Base-by-base conservation (phyloP, 768 basidiomycete genomes). In the Naganishia randhawae region DNA sequence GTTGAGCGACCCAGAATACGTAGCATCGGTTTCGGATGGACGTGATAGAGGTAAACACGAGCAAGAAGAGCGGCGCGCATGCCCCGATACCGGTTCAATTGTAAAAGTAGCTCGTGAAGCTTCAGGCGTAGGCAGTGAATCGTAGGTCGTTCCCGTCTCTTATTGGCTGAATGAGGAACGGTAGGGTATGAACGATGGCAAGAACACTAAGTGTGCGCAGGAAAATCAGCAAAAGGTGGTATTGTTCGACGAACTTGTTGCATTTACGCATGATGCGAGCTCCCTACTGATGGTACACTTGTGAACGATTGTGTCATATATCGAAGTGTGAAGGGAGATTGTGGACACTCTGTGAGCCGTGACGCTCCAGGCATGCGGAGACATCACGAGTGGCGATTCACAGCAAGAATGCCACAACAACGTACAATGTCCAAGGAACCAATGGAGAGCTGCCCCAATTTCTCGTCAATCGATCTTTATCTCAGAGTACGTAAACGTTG, bases 41-140 rank as follows among this genome's bases (percentile, higher is more conserved):
- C 2, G 66, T 52, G 41, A 67, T 57, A n/a, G 66, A 67, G 37
- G 50, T 55, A 29, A 55, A 67, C 22, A 54, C 53, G 37, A 67
- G 54, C 66, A 53, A 67, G 54, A 51, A 37, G 19, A 67, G 42
- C 1, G 66, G 52, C 4, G 61, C 39, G 29, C 48, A 51, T 13
- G 55, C 55, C 42, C 53, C 66, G 19, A 67, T 39, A 37, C 66
- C 66, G 19, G 53, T 67, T 54, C 66, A 67, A n/a, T 67, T 55
- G 66, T 67, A 67, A 41, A 51, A 50, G 51, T 66, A 50, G 37
- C 48, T 53, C 48, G 53, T 66, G 19, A 32, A 66, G 37, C 51
- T 53, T 11, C 51, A 32, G 5, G 51, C 22, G 32, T 52, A 50
- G 39, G 50, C 65, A 25, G 57, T 61, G 57, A 39, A 61, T 25